These are phyloP conservation scores for Salix arbutifolia DNA, from an alignment of 345 rosid genomes.

Conservation along the genomic window DNA sequence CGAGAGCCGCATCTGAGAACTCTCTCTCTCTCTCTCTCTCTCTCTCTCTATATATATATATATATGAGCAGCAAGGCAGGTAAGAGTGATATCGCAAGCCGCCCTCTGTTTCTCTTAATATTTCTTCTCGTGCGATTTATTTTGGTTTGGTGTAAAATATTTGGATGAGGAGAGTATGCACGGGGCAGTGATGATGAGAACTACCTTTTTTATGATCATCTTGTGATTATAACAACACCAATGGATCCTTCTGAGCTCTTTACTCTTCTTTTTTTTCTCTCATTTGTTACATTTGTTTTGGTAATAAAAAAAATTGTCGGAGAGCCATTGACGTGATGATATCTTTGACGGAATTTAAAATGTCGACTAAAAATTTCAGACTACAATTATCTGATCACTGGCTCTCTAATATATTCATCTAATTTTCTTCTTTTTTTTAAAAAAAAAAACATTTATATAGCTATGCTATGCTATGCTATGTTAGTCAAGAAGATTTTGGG, in stretches of 20 bases:
- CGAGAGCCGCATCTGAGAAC: not conserved
- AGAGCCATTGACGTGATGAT: constrained; percentile 43
- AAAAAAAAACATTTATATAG: too few species aligned
- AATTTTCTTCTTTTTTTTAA: not conserved
- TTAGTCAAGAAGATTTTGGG: too few species aligned
- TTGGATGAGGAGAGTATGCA: not conserved
- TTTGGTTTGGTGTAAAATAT: not conserved
- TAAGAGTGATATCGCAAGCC: not conserved
- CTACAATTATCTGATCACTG: constrained; percentile 82
- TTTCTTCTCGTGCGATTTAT: not conserved
- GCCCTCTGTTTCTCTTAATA: not conserved
- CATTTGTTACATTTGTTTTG: not conserved
- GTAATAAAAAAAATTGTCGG: not conserved
- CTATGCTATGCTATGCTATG: too few species aligned
- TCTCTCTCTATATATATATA: not conserved
- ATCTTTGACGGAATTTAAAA: constrained; percentile 27
- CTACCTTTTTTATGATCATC: constrained; percentile 52
- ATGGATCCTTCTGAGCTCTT: constrained; percentile 64
- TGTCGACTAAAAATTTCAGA: constrained; percentile 65
- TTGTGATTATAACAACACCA: constrained; percentile 49
- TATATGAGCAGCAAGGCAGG: not conserved
- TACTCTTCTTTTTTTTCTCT: not conserved
- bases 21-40: not conserved
- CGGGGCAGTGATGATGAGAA: constrained; percentile 40
- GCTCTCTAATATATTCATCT: constrained; percentile 13